Evolutionary conservation across 2,329 filamentous ascomycete species (phyloP).

Genomic region (Anisogramma anomala): DNA sequence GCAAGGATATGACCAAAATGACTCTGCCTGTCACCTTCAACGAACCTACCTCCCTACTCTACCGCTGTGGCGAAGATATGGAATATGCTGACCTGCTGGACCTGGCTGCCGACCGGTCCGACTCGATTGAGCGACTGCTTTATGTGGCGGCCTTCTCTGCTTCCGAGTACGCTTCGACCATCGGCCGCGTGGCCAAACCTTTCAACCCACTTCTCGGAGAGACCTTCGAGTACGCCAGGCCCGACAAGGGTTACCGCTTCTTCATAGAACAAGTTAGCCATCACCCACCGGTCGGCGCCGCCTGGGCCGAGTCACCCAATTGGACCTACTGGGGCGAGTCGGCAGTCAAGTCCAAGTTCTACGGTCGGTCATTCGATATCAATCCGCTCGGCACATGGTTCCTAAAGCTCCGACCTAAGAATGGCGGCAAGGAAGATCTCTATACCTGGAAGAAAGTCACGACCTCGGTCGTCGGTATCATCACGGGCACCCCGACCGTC

Average conservation of each 20-base stretch:
- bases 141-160: slow-evolving; percentile 94
- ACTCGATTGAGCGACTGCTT: slow-evolving; percentile 83
- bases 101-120: slow-evolving; percentile 68
- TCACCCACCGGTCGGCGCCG: slow-evolving; percentile 87
- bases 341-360: slow-evolving; percentile 90
- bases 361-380: slow-evolving; percentile 94
- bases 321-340: slow-evolving; percentile 99
- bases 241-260: slow-evolving; percentile 96
- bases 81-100: slow-evolving; percentile 93
- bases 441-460: slow-evolving; percentile 99
- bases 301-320: slow-evolving; percentile 79
- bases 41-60: slow-evolving; percentile 88
- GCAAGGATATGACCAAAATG: slow-evolving; percentile 99
- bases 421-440: slow-evolving; percentile 68
- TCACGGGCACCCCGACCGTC: slow-evolving; percentile 90
- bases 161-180: slow-evolving; percentile 93
- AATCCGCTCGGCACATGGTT: slow-evolving; percentile 97
- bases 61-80: slow-evolving; percentile 94
- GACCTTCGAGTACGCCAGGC: slow-evolving; percentile 90
- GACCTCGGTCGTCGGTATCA: slow-evolving; percentile 94
- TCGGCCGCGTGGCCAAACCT: slow-evolving; percentile 91
- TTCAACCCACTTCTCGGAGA: slow-evolving; percentile 96
- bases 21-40: slow-evolving; percentile 97
- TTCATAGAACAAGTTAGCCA: slow-evolving; percentile 98
- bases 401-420: slow-evolving; percentile 64